These are phyloP conservation scores for Epichloe festucae DNA, from an alignment of 2,329 filamentous ascomycete species.

Conservation along the genomic window DNA sequence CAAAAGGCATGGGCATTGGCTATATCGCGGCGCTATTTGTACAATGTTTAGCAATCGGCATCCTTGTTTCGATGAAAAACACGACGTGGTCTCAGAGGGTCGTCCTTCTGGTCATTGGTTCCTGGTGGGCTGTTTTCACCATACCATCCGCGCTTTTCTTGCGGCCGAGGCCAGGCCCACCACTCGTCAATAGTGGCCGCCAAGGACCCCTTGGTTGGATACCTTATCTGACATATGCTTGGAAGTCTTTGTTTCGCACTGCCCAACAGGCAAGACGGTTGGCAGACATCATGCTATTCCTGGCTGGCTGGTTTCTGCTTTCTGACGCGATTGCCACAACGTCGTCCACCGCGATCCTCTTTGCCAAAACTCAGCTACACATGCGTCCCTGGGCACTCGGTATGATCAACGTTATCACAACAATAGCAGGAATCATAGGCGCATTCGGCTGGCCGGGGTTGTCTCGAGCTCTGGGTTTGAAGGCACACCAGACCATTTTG, in stretches of 20 bases:
- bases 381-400: slow-evolving; percentile 84
- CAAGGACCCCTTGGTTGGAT: slow-evolving; percentile 36
- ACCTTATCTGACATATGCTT: slow-evolving; percentile 68
- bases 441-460: slow-evolving; percentile 83
- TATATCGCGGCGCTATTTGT: slow-evolving; percentile 79
- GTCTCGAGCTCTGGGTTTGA: slow-evolving; percentile 54
- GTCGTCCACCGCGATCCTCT: slow-evolving; percentile 85
- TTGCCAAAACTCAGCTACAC: slow-evolving; percentile 82
- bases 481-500: slow-evolving; percentile 77
- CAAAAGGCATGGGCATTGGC: slow-evolving; percentile 84
- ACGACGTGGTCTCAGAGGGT: slow-evolving; percentile 77
- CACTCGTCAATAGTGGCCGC: slow-evolving; percentile 39
- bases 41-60: slow-evolving; percentile 66
- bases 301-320: slow-evolving; percentile 86
- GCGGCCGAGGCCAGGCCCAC: slow-evolving; percentile 76
- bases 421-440: slow-evolving; percentile 68
- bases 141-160: slow-evolving; percentile 82
- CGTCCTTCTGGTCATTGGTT: slow-evolving; percentile 73
- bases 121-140: slow-evolving; percentile 90
- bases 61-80: slow-evolving; percentile 60
- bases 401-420: slow-evolving; percentile 88
- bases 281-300: slow-evolving; percentile 62
- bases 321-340: slow-evolving; percentile 92
- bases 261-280: slow-evolving; percentile 60
- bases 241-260: slow-evolving; percentile 75